phyloP scores from a whole-genome alignment of 2,329 filamentous ascomycete genomes.

The Hirsutella rhossiliensis region DNA sequence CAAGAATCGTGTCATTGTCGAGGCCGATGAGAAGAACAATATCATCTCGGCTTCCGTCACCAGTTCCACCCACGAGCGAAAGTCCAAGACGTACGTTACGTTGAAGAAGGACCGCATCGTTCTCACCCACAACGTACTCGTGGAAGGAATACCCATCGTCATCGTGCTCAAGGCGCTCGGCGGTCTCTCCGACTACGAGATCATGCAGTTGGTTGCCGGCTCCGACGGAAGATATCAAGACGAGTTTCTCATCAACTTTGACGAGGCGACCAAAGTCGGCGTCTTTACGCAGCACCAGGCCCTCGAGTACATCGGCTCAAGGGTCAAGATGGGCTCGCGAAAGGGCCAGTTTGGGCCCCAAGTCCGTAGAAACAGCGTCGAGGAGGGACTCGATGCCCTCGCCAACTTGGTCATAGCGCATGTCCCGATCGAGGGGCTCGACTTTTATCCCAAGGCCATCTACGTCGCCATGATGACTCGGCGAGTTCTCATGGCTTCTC shows the following conservation, averaged over 20 bases:
- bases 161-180: conserved; percentile 89
- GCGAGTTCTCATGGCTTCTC: conserved; percentile 87
- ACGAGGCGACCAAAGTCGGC: conserved; percentile 72
- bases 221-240: conserved; percentile 85
- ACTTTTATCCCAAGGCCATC: conserved; percentile 93
- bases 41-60: conserved; percentile 93
- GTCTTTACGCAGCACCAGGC: conserved; percentile 93
- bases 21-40: conserved; percentile 82
- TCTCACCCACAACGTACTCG: conserved; percentile 84
- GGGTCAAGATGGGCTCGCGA: conserved; percentile 77
- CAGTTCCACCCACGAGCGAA: conserved; percentile 93
- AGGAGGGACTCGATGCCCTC: conserved; percentile 86
- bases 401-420: conserved; percentile 91
- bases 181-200: conserved; percentile 88
- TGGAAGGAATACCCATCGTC: conserved; percentile 89
- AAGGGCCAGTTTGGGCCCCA: conserved; percentile 41
- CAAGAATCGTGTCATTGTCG: conserved; percentile 98
- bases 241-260: conserved; percentile 89
- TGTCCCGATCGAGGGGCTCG: conserved; percentile 78
- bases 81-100: conserved; percentile 94
- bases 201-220: conserved; percentile 81
- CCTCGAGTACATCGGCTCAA: conserved; percentile 76
- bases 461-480: conserved; percentile 97
- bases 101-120: conserved; percentile 88
- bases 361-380: conserved; percentile 65